phyloP scores from a whole-genome alignment of 164 flowering plant genomes.

The Vitis vinifera region DNA sequence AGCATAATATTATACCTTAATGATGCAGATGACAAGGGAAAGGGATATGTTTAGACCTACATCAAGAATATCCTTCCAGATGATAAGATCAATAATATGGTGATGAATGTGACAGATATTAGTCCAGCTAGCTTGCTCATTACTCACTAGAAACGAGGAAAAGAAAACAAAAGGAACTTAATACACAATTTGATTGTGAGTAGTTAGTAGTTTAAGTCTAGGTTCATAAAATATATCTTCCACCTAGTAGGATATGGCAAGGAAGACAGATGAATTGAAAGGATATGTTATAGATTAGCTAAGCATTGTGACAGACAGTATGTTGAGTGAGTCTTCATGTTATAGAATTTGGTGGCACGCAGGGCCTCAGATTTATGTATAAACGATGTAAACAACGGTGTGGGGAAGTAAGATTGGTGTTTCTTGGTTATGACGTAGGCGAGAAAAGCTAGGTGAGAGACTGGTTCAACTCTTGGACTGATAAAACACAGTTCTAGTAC shows the following conservation, averaged over 20 bases:
- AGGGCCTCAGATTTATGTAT: background rate
- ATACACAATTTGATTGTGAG: no score
- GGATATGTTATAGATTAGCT: background rate
- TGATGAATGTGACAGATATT: conserved; percentile 3
- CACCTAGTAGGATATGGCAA: conserved; percentile 13
- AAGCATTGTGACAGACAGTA: background rate
- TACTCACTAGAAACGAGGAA: conserved; percentile 2
- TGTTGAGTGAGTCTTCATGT: background rate
- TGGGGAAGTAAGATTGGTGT: conserved; percentile 9
- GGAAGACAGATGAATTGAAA: background rate
- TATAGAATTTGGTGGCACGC: background rate
- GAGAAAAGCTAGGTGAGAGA: conserved; percentile 18
- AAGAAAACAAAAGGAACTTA: background rate
- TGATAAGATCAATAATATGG: conserved; percentile 14
- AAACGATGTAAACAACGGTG: conserved; percentile 23
- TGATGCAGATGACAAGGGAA: conserved; percentile 3
- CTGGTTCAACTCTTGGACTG: background rate
- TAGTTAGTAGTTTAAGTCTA: background rate
- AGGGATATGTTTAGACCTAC: conserved; percentile 1
- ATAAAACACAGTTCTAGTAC: no score
- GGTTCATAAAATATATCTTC: background rate
- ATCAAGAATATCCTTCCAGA: conserved; percentile 19
- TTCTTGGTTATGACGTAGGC: conserved; percentile 18
- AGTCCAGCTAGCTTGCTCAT: background rate
- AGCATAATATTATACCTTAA: background rate